Conservation (phyloP, 495 filamentous ascomycete genomes). For the Apiosordaria backusii region DNA sequence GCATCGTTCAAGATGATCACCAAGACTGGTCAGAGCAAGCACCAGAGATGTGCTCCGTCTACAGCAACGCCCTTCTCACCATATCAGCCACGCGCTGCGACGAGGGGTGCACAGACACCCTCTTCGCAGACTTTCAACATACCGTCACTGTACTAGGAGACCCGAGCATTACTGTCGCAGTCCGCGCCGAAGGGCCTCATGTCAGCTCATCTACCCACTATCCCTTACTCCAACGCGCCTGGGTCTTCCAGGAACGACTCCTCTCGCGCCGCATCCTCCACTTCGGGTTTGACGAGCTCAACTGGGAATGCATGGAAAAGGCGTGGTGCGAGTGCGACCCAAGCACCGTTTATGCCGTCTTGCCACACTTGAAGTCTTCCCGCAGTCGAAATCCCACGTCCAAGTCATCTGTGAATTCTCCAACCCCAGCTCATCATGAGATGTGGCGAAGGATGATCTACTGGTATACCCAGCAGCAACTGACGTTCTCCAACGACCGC, state of each 20-base stretch:
- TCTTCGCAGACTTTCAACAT: not conserved
- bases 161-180: not conserved
- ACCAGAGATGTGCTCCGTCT: not conserved
- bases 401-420: not conserved
- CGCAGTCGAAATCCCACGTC: not conserved
- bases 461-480: conserved; percentile 2
- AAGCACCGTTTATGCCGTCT: not conserved
- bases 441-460: not conserved
- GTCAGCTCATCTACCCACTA: not conserved
- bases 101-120: not conserved
- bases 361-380: not conserved
- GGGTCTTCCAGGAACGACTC: not conserved
- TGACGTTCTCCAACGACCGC: not conserved
- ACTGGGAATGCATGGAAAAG: not conserved
- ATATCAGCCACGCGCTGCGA: not conserved
- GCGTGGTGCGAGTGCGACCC: not conserved
- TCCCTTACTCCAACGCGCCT: not conserved
- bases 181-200: not conserved
- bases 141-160: not conserved
- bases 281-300: not conserved
- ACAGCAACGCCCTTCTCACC: not conserved
- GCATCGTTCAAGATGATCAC: not conserved
- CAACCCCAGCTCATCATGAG: not conserved
- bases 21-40: not conserved
- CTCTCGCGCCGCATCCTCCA: not conserved